Conservation (phyloP, 495 filamentous ascomycete species). For the Pseudomonodictys pantanalensis region DNA sequence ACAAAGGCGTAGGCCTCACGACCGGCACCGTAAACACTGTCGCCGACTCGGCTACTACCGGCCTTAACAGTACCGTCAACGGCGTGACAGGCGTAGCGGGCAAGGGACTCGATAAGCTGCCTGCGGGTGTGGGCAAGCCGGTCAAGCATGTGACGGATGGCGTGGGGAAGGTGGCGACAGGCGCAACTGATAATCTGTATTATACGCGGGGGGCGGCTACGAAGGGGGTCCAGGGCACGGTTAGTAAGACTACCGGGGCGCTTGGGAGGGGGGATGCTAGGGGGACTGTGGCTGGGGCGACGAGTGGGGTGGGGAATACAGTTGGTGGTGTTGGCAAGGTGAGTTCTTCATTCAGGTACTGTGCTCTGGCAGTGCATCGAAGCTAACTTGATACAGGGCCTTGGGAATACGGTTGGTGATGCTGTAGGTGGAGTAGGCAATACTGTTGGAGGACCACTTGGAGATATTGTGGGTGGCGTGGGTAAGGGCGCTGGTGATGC, state of each 20-base stretch:
- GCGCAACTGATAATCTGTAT: slow-evolving; percentile 27
- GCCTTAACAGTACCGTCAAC: slow-evolving; percentile 19
- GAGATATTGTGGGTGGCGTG: slow-evolving; percentile 27
- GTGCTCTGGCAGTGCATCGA: not conserved
- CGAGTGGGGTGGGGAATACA: slow-evolving; percentile 28
- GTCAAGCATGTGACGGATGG: slow-evolving; percentile 31
- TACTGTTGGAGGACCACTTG: slow-evolving; percentile 29
- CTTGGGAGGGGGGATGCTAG: slow-evolving; percentile 29
- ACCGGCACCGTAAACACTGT: slow-evolving; percentile 23
- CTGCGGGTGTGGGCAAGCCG: slow-evolving; percentile 30
- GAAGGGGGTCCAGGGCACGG: slow-evolving; percentile 31
- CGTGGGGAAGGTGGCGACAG: slow-evolving; percentile 30
- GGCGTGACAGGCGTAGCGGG: slow-evolving; percentile 23
- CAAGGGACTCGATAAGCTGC: slow-evolving; percentile 26
- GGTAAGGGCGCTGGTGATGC: slow-evolving; percentile 23
- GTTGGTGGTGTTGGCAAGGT: slow-evolving; percentile 28
- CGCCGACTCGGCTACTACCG: slow-evolving; percentile 17
- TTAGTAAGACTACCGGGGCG: slow-evolving; percentile 30
- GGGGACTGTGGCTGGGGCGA: slow-evolving; percentile 23
- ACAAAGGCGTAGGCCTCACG: slow-evolving; percentile 25
- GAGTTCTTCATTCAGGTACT: not conserved
- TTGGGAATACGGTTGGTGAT: slow-evolving; percentile 25
- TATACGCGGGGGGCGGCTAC: slow-evolving; percentile 26
- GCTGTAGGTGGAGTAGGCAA: slow-evolving; percentile 19
- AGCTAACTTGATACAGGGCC: slow-evolving; percentile 15